These are phyloP conservation scores for Globisporangium megalacanthum DNA, from an alignment of 352 stramenopile genomes.

Conservation along the genomic window DNA sequence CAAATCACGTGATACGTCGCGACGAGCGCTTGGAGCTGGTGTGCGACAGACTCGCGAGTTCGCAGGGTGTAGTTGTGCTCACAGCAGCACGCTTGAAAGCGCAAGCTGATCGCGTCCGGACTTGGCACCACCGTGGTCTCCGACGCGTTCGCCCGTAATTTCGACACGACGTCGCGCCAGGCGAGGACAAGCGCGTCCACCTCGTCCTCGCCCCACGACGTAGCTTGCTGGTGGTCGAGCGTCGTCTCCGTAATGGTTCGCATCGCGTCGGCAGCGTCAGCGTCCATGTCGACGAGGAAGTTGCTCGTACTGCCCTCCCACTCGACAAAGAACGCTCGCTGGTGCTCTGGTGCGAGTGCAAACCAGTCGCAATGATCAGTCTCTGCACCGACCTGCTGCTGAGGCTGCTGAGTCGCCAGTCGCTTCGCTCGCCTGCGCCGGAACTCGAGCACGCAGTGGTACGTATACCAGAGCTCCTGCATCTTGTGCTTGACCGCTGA, in stretches of 20 bases:
- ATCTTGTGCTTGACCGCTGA: neutral
- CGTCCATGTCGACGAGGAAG: neutral
- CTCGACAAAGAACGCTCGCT: neutral
- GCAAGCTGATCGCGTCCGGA: neutral
- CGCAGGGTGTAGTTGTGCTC: neutral
- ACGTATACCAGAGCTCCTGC: conserved; percentile 2
- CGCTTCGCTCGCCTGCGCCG: neutral
- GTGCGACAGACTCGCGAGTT: neutral
- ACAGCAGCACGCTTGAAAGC: neutral
- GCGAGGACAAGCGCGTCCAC: neutral
- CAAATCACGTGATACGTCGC: neutral
- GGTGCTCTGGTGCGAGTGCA: neutral
- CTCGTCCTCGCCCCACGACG: neutral
- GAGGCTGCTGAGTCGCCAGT: neutral
- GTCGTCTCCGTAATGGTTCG: neutral
- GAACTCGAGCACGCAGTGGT: neutral
- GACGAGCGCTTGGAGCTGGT: neutral
- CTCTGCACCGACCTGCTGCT: neutral
- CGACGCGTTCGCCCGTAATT: neutral
- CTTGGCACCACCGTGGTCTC: neutral
- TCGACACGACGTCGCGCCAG: neutral
- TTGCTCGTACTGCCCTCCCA: neutral
- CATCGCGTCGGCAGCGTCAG: neutral
- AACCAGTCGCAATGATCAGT: neutral
- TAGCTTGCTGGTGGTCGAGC: neutral